These are phyloP conservation scores for Neofusicoccum ribis DNA, from an alignment of 2,329 filamentous ascomycete species.

Conservation along the genomic window DNA sequence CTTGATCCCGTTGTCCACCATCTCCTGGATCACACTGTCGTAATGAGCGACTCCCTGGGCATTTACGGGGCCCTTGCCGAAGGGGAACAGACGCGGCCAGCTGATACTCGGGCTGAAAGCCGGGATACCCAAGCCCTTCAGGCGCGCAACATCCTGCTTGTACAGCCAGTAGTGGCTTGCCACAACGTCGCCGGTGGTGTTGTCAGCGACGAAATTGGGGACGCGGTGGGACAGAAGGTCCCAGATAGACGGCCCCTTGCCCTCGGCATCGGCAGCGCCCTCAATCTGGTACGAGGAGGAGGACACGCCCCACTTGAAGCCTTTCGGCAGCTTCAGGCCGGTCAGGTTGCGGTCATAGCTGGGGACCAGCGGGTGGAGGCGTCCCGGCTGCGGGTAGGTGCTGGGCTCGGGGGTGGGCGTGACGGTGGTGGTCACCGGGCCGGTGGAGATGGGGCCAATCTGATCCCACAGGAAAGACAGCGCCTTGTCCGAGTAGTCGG, in stretches of 20 bases:
- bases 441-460: conserved; percentile 44
- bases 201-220: conserved; percentile 43
- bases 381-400: conserved; percentile 36
- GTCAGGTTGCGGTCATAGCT: conserved; percentile 34
- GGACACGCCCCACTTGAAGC: conserved; percentile 47
- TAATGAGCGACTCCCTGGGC: conserved; percentile 39
- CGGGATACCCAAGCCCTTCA: conserved; percentile 35
- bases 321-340: conserved; percentile 41
- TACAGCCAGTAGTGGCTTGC: conserved; percentile 46
- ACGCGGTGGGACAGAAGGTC: conserved; percentile 44
- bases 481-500: conserved; percentile 49
- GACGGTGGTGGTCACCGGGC: conserved; percentile 45
- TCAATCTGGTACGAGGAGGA: conserved; percentile 45
- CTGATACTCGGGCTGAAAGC: conserved; percentile 39
- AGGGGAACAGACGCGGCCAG: conserved; percentile 43
- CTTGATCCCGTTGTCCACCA: conserved; percentile 38
- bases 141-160: conserved; percentile 44
- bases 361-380: conserved; percentile 46
- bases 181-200: conserved; percentile 44
- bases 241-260: conserved; percentile 47
- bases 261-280: conserved; percentile 45
- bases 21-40: conserved; percentile 40
- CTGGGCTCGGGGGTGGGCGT: conserved; percentile 46
- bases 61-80: conserved; percentile 40
- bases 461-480: conserved; percentile 49